Conservation (phyloP, 2,329 filamentous ascomycete genomes). For the Exophiala viscosa region DNA sequence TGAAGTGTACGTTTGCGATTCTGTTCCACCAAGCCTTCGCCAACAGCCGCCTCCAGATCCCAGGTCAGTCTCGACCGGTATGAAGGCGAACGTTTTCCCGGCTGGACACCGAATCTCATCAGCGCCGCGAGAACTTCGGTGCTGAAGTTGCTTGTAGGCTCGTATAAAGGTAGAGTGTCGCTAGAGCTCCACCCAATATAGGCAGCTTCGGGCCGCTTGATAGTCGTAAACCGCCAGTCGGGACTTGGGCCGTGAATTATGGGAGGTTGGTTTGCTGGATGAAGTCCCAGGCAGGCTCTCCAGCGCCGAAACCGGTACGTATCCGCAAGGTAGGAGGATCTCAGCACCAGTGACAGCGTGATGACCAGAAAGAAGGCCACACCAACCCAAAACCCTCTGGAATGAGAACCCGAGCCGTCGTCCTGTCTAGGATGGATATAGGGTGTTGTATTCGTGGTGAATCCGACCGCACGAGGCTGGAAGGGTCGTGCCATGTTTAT, state of each 20-base stretch:
- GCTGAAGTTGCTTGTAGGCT: constrained; percentile 10
- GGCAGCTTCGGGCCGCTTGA: constrained; percentile 3
- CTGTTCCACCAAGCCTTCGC: too few species aligned
- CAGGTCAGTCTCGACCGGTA: constrained; percentile 10
- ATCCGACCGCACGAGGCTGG: not conserved
- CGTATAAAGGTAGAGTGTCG: constrained; percentile 5
- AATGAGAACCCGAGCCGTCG: not conserved
- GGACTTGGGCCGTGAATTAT: constrained; percentile 4
- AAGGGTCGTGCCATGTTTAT: not conserved
- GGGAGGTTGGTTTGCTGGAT: not conserved
- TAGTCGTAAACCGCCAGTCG: not conserved
- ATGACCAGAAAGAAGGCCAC: constrained; percentile 15
- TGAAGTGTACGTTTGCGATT: too few species aligned
- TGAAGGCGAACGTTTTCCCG: constrained; percentile 9
- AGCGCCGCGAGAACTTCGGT: constrained; percentile 9
- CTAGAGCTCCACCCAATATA: constrained; percentile 2
- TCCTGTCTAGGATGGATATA: not conserved
- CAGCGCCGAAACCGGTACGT: constrained; percentile 5
- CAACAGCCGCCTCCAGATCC: not conserved
- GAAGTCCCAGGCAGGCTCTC: not conserved
- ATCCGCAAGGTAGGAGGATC: constrained; percentile 18
- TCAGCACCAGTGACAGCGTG: constrained; percentile 1
- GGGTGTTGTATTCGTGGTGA: not conserved
- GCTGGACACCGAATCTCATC: not conserved
- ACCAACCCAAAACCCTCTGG: constrained; percentile 8